These are phyloP conservation scores for Lenwebbia sp. DNA, from an alignment of 345 rosid genomes.

Conservation along the genomic window DNA sequence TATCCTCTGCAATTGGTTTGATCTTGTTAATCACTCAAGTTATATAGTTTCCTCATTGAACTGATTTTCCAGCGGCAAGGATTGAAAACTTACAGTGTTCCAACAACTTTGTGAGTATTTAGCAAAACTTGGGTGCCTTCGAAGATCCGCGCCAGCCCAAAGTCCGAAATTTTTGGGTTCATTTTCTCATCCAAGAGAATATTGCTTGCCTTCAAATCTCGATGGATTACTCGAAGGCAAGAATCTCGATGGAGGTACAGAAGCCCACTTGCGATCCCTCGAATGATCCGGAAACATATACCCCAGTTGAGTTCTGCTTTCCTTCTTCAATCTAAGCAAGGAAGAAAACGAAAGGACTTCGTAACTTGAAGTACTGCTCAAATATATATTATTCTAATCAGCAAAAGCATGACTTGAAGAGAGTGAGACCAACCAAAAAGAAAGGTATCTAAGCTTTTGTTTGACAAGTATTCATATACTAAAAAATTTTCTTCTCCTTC, in stretches of 20 bases:
- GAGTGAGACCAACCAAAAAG: constrained; percentile 3
- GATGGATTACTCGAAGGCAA: constrained; percentile 15
- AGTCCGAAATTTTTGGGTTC: constrained; percentile 24
- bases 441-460: background rate
- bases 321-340: constrained; percentile 7
- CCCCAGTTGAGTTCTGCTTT: constrained; percentile 9
- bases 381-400: background rate
- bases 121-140: background rate
- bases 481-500: constrained; percentile 42
- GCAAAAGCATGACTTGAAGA: background rate
- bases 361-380: background rate
- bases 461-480: constrained; percentile 24
- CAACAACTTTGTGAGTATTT: constrained; percentile 13
- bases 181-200: constrained; percentile 13
- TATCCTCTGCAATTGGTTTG: background rate
- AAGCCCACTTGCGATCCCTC: constrained; percentile 16
- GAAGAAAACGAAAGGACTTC: background rate
- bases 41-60: background rate
- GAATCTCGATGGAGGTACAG: constrained; percentile 22
- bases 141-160: constrained; percentile 19
- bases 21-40: background rate
- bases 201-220: constrained; percentile 19
- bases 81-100: constrained; percentile 5
- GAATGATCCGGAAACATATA: constrained; percentile 10
- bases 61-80: too few relatives aligned